A percentile compares a stretch with the other conserved stretches of the same genome.
phyloP scores from a whole-genome alignment of 805 yeast genomes.

The Suhomyces pyralidae region DNA sequence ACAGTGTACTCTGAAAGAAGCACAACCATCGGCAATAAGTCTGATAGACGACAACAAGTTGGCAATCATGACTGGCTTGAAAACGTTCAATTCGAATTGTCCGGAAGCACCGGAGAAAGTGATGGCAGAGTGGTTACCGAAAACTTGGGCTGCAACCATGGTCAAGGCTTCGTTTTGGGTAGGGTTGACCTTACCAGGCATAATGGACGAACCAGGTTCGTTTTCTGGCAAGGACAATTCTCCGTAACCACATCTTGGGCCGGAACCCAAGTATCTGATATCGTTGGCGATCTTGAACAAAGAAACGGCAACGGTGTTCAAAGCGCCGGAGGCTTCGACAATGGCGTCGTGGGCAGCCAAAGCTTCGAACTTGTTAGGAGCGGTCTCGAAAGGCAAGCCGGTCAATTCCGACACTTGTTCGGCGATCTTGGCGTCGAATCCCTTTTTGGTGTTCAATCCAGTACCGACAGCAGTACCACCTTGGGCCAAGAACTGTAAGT shows the following conservation, averaged over 20 bases:
- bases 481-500: slow-evolving; percentile 84
- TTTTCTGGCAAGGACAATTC: slow-evolving; percentile 94
- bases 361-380: slow-evolving; percentile 99
- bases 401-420: slow-evolving; percentile 80
- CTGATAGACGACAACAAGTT: slow-evolving; percentile 87
- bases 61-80: slow-evolving; percentile 93
- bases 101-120: slow-evolving; percentile 98
- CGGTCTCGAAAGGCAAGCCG: slow-evolving; percentile 85
- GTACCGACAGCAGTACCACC: slow-evolving; percentile 99
- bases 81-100: slow-evolving; percentile 96
- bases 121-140: slow-evolving; percentile 93
- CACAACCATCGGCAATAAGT: slow-evolving; percentile 82
- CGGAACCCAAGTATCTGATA: slow-evolving; percentile 96
- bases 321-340: slow-evolving; percentile 96
- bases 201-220: slow-evolving; percentile 98
- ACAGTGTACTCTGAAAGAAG: slow-evolving; percentile 91
- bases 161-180: slow-evolving; percentile 99
- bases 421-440: slow-evolving; percentile 86
- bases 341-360: slow-evolving; percentile 98
- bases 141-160: slow-evolving; percentile 96
- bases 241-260: slow-evolving; percentile 99
- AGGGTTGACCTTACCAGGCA: slow-evolving; percentile 99
- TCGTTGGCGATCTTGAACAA: slow-evolving; percentile 96
- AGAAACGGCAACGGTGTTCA: slow-evolving; percentile 91
- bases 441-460: slow-evolving; percentile 90